Evolutionary conservation across 2,329 filamentous ascomycete species (phyloP).

Genomic region (Penicillium sp.): DNA sequence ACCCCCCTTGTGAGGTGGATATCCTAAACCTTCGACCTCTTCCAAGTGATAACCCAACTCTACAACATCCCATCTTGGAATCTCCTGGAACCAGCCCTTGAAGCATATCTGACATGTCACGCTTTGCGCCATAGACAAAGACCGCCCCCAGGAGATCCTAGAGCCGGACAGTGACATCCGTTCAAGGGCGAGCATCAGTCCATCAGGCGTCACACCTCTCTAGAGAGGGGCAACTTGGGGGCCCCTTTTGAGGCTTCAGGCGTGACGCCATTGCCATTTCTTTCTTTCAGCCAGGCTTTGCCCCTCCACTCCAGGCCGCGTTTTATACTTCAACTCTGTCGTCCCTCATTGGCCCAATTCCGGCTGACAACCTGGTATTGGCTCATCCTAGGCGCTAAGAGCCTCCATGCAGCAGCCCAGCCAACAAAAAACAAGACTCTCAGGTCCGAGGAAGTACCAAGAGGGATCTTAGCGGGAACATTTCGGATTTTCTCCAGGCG

Average conservation of each 20-base stretch:
- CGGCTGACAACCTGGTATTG: constrained; percentile 1
- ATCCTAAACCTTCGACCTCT: not conserved
- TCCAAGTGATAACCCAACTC: not conserved
- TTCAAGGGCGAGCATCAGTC: not conserved
- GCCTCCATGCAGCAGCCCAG: constrained; percentile 46
- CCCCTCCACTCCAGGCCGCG: not conserved
- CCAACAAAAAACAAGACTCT: not conserved
- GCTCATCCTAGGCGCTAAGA: not conserved
- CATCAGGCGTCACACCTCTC: not conserved
- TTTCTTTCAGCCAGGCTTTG: not conserved
- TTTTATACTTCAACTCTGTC: not conserved
- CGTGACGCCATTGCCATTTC: not conserved
- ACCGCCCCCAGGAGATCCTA: not conserved
- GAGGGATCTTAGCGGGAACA: not conserved
- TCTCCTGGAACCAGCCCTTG: not conserved
- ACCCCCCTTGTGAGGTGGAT: not conserved
- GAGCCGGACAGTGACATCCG: not conserved
- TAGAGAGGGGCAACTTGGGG: not conserved
- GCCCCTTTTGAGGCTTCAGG: not conserved
- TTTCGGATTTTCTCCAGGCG: not conserved
- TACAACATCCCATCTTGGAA: not conserved
- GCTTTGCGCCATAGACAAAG: not conserved
- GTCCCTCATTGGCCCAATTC: not conserved
- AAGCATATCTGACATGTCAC: not conserved
- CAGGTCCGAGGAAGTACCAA: not conserved